Percentiles rank a stretch among this genome's conserved stretches.
These are phyloP conservation scores for Ustilaginoidea virens DNA, from an alignment of 2,329 filamentous ascomycete species.

Conservation along the genomic window DNA sequence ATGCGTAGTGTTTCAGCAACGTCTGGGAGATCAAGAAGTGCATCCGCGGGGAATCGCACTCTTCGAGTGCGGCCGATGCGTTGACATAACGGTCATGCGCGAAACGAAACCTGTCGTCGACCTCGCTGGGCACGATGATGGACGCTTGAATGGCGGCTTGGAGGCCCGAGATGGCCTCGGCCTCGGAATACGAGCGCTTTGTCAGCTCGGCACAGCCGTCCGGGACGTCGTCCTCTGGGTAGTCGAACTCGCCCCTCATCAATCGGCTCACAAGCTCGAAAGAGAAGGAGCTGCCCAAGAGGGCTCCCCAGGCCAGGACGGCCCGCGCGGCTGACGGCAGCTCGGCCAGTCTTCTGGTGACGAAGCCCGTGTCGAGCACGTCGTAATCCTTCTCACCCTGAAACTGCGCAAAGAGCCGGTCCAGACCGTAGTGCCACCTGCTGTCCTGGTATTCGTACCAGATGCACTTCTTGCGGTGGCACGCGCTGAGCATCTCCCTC, in stretches of 20 bases:
- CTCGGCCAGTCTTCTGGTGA: slow-evolving; percentile 62
- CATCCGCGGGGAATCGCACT: slow-evolving; percentile 63
- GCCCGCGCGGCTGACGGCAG: slow-evolving; percentile 58
- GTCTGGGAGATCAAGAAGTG: slow-evolving; percentile 79
- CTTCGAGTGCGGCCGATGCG: slow-evolving; percentile 53
- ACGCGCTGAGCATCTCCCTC: slow-evolving; percentile 76
- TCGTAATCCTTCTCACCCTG: slow-evolving; percentile 64
- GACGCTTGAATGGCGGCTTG: slow-evolving; percentile 68
- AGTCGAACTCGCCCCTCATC: slow-evolving; percentile 59
- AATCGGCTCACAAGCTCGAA: slow-evolving; percentile 68
- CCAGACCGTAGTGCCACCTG: slow-evolving; percentile 72
- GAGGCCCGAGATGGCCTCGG: slow-evolving; percentile 61
- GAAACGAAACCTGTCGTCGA: slow-evolving; percentile 78
- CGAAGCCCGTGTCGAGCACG: slow-evolving; percentile 68
- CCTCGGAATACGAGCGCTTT: slow-evolving; percentile 35
- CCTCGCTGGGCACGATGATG: slow-evolving; percentile 66
- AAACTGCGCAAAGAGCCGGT: slow-evolving; percentile 76
- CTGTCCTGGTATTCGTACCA: slow-evolving; percentile 80
- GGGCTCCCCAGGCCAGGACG: slow-evolving; percentile 72
- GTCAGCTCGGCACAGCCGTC: slow-evolving; percentile 10
- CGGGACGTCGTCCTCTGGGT: slow-evolving; percentile 30
- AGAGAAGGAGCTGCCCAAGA: slow-evolving; percentile 71
- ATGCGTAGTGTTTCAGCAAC: slow-evolving; percentile 54
- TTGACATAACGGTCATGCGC: slow-evolving; percentile 77
- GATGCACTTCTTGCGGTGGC: slow-evolving; percentile 73